Evolutionary conservation across 2,329 filamentous ascomycete genomes (phyloP).

Genomic region (Rhynchosporium graminicola): DNA sequence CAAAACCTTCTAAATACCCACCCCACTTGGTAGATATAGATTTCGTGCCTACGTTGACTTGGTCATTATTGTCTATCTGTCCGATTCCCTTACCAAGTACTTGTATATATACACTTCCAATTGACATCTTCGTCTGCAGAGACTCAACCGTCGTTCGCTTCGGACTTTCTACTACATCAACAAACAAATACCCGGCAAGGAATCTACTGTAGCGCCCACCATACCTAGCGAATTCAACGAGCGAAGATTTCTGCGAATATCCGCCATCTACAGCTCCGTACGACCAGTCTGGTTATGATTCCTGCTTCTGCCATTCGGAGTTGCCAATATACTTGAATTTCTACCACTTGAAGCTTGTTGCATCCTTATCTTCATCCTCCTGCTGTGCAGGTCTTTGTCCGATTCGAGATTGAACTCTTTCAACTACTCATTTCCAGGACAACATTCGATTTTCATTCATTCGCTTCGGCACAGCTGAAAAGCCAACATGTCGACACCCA

Average conservation of each 20-base stretch:
- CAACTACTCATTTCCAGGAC: background rate
- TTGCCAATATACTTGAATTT: too few relatives aligned
- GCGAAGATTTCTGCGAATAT: conserved; percentile 1
- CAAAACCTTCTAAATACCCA: too few relatives aligned
- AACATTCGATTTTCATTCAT: background rate
- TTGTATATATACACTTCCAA: too few relatives aligned
- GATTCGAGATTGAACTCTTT: background rate
- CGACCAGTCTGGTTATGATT: background rate
- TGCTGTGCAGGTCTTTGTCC: conserved; percentile 8
- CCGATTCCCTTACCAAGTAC: too few relatives aligned
- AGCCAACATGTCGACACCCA: conserved; percentile 36
- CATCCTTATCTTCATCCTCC: conserved; percentile 8
- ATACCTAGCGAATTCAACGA: background rate
- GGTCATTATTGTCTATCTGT: background rate
- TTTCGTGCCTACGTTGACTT: background rate
- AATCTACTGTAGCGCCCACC: background rate
- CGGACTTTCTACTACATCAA: background rate
- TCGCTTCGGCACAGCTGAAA: too few relatives aligned
- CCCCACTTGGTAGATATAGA: background rate
- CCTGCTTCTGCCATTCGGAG: background rate
- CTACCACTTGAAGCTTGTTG: background rate
- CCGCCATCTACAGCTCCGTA: background rate
- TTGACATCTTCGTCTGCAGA: conserved; percentile 8
- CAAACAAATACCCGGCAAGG: background rate
- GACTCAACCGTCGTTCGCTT: conserved; percentile 15